These are phyloP conservation scores for Halophytophthora polymorphica DNA, from an alignment of 352 stramenopile genomes.

Conservation along the genomic window DNA sequence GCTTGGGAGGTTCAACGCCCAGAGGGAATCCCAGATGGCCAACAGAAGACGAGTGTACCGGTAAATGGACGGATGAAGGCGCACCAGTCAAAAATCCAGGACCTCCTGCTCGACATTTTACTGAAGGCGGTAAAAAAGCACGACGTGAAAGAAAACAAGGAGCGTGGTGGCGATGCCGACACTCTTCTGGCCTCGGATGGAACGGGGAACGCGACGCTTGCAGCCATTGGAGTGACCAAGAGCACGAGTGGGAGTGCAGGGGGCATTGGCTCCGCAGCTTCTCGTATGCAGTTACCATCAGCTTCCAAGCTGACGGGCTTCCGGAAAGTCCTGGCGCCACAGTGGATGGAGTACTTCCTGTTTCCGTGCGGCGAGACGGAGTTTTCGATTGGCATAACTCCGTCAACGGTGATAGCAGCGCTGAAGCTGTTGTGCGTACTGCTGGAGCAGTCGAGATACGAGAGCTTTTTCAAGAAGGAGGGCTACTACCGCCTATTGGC, in stretches of 20 bases:
- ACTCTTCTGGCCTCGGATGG: slow-evolving; percentile 5
- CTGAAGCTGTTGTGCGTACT: slow-evolving; percentile 49
- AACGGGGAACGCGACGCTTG: not conserved
- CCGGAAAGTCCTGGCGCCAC: slow-evolving; percentile 53
- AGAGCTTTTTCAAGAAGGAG: slow-evolving; percentile 57
- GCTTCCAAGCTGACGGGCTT: slow-evolving; percentile 48
- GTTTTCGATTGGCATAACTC: slow-evolving; percentile 30
- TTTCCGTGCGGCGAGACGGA: slow-evolving; percentile 32
- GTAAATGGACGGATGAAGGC: slow-evolving; percentile 8
- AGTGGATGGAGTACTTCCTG: slow-evolving; percentile 68
- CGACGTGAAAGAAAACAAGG: slow-evolving; percentile 65
- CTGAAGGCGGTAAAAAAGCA: slow-evolving; percentile 70
- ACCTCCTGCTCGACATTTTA: slow-evolving; percentile 61
- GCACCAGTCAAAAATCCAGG: slow-evolving; percentile 48
- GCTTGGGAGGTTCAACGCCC: slow-evolving; percentile 8
- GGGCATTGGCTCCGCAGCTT: slow-evolving; percentile 6
- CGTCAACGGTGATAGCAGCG: slow-evolving; percentile 50
- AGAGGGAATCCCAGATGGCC: slow-evolving; percentile 1
- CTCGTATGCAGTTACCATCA: slow-evolving; percentile 47
- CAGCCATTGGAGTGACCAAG: slow-evolving; percentile 2
- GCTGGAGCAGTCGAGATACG: slow-evolving; percentile 44
- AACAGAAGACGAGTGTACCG: not conserved
- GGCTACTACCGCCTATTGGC: slow-evolving; percentile 66
- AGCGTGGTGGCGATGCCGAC: slow-evolving; percentile 31
- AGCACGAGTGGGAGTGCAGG: slow-evolving; percentile 1